A percentile compares a stretch with the other conserved stretches of the same genome.
Conservation (phyloP, 2,329 filamentous ascomycete species). For the Dendrostoma leiphaemia region DNA sequence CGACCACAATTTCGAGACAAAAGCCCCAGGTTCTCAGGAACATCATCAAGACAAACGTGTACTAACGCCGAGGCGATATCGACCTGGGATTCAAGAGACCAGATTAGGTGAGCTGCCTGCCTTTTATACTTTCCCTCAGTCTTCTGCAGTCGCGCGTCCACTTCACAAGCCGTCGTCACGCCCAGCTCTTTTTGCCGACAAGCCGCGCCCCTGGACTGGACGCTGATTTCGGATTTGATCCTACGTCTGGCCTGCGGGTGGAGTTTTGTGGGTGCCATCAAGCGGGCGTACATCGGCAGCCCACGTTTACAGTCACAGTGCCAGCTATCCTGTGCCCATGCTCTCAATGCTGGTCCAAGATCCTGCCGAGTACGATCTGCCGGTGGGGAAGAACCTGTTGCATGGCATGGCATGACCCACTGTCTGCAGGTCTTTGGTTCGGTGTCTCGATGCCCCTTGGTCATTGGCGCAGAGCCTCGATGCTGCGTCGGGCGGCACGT, state of each 20-base stretch:
- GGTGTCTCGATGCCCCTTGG: neutral
- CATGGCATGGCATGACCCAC: constrained; percentile 3
- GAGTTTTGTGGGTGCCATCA: neutral
- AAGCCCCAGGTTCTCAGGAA: neutral
- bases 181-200: neutral
- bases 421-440: neutral
- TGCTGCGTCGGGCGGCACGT: constrained; percentile 3
- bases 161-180: neutral
- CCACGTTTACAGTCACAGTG: neutral
- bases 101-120: neutral
- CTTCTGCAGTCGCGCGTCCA: neutral
- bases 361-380: neutral
- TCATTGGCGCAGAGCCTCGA: constrained; percentile 3
- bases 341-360: neutral
- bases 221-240: neutral
- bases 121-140: neutral
- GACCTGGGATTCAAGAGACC: neutral
- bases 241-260: neutral
- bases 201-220: neutral
- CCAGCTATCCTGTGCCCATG: neutral
- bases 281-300: neutral
- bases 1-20: too few relatives aligned
- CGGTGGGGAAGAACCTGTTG: constrained; percentile 9
- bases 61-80: neutral
- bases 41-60: neutral